Conservation (phyloP, 2,329 filamentous ascomycete species). For the Thelonectria rubi region DNA sequence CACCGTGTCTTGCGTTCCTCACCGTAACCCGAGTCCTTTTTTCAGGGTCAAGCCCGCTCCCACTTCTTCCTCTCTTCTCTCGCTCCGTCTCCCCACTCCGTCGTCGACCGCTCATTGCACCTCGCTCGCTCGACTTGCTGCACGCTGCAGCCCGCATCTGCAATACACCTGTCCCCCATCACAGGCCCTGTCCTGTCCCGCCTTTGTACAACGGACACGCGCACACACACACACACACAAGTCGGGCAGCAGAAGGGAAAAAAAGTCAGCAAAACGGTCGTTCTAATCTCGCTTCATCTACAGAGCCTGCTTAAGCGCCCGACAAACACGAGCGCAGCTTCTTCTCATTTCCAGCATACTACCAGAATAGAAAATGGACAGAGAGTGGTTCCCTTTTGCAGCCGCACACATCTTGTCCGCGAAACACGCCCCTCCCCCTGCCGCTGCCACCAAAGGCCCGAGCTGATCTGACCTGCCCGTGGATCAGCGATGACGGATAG, state of each 20-base stretch:
- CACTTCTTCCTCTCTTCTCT: not conserved
- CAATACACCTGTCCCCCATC: constrained; percentile 5
- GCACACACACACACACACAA: no score
- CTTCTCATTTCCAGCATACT: not conserved
- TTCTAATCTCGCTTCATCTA: not conserved
- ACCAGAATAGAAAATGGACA: constrained; percentile 9
- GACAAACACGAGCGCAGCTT: constrained; percentile 1
- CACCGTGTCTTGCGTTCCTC: not conserved
- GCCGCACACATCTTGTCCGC: constrained; percentile 1
- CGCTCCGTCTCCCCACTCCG: not conserved
- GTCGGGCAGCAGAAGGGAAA: no score
- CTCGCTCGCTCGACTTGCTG: constrained; percentile 13
- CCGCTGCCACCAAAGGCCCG: not conserved
- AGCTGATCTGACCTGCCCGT: not conserved
- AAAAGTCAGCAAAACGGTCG: no score
- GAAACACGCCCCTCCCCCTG: constrained; percentile 13
- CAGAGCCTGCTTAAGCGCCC: not conserved
- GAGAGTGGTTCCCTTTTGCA: constrained; percentile 7
- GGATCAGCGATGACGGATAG: not conserved
- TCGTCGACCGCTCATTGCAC: constrained; percentile 1
- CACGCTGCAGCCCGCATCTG: constrained; percentile 7
- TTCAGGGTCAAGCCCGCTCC: constrained; percentile 33
- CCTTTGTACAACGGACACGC: not conserved
- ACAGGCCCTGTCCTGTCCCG: not conserved
- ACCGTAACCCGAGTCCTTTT: constrained; percentile 4